phyloP scores from a whole-genome alignment of 768 basidiomycete genomes.

The Kwoniella shandongensis region DNA sequence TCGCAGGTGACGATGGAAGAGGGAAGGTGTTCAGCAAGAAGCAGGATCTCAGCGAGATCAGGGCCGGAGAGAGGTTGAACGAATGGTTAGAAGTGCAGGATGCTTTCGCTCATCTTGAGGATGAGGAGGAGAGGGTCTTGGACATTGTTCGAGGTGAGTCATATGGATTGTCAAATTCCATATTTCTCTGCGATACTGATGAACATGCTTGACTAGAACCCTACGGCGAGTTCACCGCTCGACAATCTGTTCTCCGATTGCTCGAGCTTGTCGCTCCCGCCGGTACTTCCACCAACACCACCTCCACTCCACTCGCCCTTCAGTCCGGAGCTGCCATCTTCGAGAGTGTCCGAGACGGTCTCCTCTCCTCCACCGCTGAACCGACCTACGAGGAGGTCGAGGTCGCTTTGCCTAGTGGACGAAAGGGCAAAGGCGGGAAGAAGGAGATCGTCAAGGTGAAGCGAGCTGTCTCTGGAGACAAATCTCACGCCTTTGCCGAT shows the following conservation, averaged over 20 bases:
- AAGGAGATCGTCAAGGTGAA: conserved; percentile 42
- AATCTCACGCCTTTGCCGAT: conserved; percentile 45
- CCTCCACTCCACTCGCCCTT: conserved; percentile 42
- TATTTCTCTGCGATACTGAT: no score
- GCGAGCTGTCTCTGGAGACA: conserved; percentile 25
- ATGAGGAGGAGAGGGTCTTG: conserved; percentile 51
- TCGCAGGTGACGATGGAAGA: conserved; percentile 27
- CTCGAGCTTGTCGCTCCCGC: conserved; percentile 48
- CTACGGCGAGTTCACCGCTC: conserved; percentile 54
- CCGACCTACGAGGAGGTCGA: conserved; percentile 35
- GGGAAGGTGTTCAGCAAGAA: conserved; percentile 39
- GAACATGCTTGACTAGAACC: conserved; percentile 46
- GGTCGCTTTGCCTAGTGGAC: conserved; percentile 31
- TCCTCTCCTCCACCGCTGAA: conserved; percentile 24
- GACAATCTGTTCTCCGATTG: conserved; percentile 54
- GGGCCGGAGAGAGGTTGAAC: conserved; percentile 52
- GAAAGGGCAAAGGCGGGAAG: conserved; percentile 50
- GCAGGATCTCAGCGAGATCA: conserved; percentile 42
- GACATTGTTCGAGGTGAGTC: conserved; percentile 55
- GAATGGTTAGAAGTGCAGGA: conserved; percentile 56
- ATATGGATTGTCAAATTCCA: neutral
- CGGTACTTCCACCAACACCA: conserved; percentile 39
- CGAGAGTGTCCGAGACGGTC: conserved; percentile 53
- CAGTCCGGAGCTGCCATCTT: conserved; percentile 50
- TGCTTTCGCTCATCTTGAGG: conserved; percentile 51